Percentiles rank a stretch among this genome's conserved stretches.
These are phyloP conservation scores for Pachysandra terminalis DNA, from an alignment of 164 flowering plant genomes.

Conservation along the genomic window DNA sequence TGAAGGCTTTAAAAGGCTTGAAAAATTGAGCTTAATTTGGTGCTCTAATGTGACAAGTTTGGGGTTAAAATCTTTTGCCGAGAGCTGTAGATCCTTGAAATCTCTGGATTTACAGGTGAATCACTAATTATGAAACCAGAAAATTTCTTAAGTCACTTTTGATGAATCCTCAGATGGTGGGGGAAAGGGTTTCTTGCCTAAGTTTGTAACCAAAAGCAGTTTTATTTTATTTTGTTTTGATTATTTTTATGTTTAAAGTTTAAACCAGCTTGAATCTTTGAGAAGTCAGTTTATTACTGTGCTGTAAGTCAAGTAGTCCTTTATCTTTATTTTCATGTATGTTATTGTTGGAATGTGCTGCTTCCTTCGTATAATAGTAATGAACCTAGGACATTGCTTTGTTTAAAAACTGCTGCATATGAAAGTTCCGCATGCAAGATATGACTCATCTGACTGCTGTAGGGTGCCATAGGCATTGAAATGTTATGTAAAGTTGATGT, in stretches of 20 bases:
- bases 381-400: too few relatives aligned
- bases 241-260: too few relatives aligned
- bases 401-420: too few relatives aligned
- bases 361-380: too few relatives aligned
- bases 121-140: neutral
- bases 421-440: too few relatives aligned
- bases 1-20: constrained; percentile 55
- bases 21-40: constrained; percentile 86
- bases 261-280: neutral
- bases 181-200: neutral
- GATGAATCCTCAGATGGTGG: neutral
- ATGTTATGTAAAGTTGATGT: too few relatives aligned
- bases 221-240: too few relatives aligned
- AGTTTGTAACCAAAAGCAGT: neutral
- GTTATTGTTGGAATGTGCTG: neutral
- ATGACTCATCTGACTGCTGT: too few relatives aligned
- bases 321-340: too few relatives aligned
- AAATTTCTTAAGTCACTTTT: neutral
- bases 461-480: too few relatives aligned
- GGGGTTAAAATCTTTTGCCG: constrained; percentile 68
- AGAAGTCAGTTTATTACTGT: neutral
- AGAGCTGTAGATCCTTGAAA: constrained; percentile 51
- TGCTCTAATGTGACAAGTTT: constrained; percentile 63
- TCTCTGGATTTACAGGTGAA: constrained; percentile 84
- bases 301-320: neutral